Conservation (phyloP, 305 asterid genomes). For the Solanum hybrid region DNA sequence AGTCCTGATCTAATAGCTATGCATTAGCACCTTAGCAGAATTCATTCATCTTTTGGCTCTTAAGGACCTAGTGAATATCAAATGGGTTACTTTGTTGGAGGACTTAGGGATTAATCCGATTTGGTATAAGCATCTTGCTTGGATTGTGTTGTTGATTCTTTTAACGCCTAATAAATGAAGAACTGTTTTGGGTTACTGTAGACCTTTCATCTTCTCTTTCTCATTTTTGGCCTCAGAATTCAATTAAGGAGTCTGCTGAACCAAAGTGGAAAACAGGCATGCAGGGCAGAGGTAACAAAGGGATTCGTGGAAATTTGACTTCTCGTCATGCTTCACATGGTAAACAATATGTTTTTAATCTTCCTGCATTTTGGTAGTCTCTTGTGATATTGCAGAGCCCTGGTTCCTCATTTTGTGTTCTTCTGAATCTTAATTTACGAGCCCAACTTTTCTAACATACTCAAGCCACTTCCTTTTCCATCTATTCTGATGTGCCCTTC, state of each 20-base stretch:
- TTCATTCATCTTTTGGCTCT: background rate
- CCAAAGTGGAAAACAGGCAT: slow-evolving; percentile 59
- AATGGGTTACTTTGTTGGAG: background rate
- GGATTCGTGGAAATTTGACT: slow-evolving; percentile 53
- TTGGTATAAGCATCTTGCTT: background rate
- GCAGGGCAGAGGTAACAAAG: slow-evolving; percentile 59
- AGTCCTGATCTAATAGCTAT: background rate
- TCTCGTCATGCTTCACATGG: slow-evolving; percentile 52
- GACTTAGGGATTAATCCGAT: background rate
- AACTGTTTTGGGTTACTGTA: background rate
- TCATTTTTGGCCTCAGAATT: slow-evolving; percentile 34
- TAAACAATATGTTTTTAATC: slow-evolving; percentile 19
- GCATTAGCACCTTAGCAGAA: background rate
- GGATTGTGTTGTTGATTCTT: background rate
- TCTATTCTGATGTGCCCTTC: background rate
- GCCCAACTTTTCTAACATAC: background rate
- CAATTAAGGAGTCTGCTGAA: slow-evolving; percentile 56
- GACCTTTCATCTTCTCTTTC: background rate
- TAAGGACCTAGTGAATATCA: background rate
- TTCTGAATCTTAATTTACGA: slow-evolving; percentile 1
- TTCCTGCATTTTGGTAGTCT: background rate
- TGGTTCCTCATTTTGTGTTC: background rate
- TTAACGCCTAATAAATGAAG: background rate
- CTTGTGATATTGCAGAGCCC: background rate
- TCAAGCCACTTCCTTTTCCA: background rate